Percentiles rank a stretch among this genome's conserved stretches.
Evolutionary conservation across 1,284 basidiomycete genomes (phyloP).

Genomic region (Mycena citricolor): DNA sequence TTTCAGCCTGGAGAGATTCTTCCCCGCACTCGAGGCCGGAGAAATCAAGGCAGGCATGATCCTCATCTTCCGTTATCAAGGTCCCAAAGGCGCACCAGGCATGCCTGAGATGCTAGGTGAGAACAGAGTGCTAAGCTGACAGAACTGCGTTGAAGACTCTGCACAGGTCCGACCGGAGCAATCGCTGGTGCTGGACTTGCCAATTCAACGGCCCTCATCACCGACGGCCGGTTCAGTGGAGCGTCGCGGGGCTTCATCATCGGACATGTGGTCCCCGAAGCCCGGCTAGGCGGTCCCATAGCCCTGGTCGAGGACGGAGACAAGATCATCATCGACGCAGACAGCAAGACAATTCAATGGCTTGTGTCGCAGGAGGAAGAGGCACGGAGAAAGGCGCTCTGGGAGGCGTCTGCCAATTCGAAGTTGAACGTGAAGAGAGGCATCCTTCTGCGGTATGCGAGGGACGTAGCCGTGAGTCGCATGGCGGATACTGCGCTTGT

Average conservation of each 20-base stretch:
- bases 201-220: constrained; percentile 88
- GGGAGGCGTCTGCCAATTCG: constrained; percentile 65
- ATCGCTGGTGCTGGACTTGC: constrained; percentile 93
- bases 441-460: constrained; percentile 71
- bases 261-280: constrained; percentile 92
- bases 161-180: constrained; percentile 76
- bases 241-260: constrained; percentile 53
- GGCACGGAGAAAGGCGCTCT: constrained; percentile 64
- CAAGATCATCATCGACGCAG: constrained; percentile 78
- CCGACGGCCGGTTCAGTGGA: constrained; percentile 95
- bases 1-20: constrained; percentile 77
- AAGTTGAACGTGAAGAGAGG: constrained; percentile 73
- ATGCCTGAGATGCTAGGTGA: constrained; percentile 80
- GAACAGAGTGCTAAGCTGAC: background rate
- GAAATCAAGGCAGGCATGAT: constrained; percentile 86
- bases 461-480: constrained; percentile 73
- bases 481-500: constrained; percentile 21
- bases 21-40: constrained; percentile 79
- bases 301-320: constrained; percentile 94
- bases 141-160: background rate
- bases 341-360: constrained; percentile 79
- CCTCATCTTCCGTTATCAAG: constrained; percentile 92
- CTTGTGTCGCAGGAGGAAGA: constrained; percentile 82
- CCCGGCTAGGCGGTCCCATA: constrained; percentile 92
- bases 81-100: constrained; percentile 93